phyloP scores from a whole-genome alignment of 2,329 filamentous ascomycete genomes.

The Colletotrichum eleusines region DNA sequence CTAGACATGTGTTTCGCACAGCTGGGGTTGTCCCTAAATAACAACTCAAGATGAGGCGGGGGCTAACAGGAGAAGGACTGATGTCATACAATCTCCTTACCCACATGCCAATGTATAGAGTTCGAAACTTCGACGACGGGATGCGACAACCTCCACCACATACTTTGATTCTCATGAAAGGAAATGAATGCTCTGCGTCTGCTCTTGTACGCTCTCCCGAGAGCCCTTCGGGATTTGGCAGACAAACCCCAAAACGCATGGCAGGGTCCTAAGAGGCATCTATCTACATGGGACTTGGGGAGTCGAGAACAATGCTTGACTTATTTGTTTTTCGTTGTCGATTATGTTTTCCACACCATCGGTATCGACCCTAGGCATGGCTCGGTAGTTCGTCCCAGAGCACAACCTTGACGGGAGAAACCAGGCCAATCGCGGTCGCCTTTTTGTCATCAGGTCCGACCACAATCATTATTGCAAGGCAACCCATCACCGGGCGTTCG shows the following conservation, averaged over 20 bases:
- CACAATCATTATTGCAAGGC: not conserved
- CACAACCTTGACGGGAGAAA: conserved; percentile 1
- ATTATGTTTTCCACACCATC: conserved; percentile 16
- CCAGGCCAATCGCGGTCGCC: conserved; percentile 10
- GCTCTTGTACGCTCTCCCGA: not conserved
- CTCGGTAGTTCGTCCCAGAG: conserved; percentile 30
- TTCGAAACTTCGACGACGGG: conserved; percentile 30
- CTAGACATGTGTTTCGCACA: conserved; percentile 14
- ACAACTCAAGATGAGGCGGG: conserved; percentile 25
- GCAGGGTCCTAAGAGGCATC: not conserved
- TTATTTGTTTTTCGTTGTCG: conserved; percentile 16
- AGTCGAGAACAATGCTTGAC: conserved; percentile 17
- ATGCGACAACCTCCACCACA: conserved; percentile 18
- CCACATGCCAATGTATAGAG: conserved; percentile 26
- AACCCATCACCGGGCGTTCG: conserved; percentile 5
- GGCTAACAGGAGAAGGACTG: conserved; percentile 13
- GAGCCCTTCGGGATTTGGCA: not conserved
- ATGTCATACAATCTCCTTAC: conserved; percentile 39
- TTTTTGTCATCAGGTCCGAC: conserved; percentile 14
- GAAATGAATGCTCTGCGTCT: not conserved
- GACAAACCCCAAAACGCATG: not conserved
- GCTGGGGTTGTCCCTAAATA: conserved; percentile 22
- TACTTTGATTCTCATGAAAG: not conserved
- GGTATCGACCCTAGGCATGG: conserved; percentile 11
- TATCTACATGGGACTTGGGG: conserved; percentile 5